A percentile compares a stretch with the other conserved stretches of the same genome.
phyloP scores from a whole-genome alignment of 805 yeast species.

The Zygosaccharomyces bailii region DNA sequence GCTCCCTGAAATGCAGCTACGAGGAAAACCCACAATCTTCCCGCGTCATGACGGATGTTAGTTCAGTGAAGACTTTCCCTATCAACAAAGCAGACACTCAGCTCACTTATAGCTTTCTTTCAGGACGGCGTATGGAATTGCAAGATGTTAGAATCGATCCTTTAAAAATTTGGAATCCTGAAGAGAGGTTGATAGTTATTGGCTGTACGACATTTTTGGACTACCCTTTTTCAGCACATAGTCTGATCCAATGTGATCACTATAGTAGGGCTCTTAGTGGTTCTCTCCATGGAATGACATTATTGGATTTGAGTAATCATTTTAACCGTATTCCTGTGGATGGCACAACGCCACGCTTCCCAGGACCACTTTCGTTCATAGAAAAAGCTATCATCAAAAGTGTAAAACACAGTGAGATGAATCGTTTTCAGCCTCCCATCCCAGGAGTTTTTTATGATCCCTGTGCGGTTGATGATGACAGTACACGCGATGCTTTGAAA shows the following conservation, averaged over 20 bases:
- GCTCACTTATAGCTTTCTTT: not conserved
- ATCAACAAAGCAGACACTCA: not conserved
- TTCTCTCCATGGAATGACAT: constrained; percentile 19
- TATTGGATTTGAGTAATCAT: constrained; percentile 12
- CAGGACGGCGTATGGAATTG: not conserved
- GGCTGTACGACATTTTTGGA: constrained; percentile 21
- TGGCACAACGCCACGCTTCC: not conserved
- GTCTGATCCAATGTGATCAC: constrained; percentile 17
- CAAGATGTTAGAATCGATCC: not conserved
- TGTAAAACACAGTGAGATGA: constrained; percentile 9
- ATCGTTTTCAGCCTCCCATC: not conserved
- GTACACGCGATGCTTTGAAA: not conserved
- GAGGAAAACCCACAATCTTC: not conserved
- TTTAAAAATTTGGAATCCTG: constrained; percentile 18
- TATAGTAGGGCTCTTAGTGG: constrained; percentile 18
- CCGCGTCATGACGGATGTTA: no score
- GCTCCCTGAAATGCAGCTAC: not conserved
- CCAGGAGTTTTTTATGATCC: not conserved
- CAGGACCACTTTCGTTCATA: constrained; percentile 16
- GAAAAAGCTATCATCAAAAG: constrained; percentile 22
- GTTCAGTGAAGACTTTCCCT: not conserved
- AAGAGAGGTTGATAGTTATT: constrained; percentile 17
- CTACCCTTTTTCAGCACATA: constrained; percentile 19
- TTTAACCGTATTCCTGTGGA: not conserved
- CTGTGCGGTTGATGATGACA: not conserved